Evolutionary conservation across 2,329 filamentous ascomycete species (phyloP).

Genomic region (Penicillium italicum): DNA sequence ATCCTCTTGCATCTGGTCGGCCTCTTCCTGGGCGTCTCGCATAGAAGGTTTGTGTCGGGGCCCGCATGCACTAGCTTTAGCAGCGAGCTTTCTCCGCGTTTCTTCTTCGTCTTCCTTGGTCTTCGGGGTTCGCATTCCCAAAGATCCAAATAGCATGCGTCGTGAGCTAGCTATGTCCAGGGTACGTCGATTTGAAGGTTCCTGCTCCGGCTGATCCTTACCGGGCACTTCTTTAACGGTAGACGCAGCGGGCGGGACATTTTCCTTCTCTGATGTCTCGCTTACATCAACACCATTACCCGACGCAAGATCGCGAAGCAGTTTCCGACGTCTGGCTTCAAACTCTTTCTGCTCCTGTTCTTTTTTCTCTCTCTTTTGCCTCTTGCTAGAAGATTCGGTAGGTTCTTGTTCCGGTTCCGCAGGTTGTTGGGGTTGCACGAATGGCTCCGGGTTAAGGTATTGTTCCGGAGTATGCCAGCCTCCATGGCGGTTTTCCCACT

Average conservation of each 20-base stretch:
- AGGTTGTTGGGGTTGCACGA: background rate
- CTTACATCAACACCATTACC: conserved; percentile 51
- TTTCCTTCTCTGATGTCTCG: conserved; percentile 30
- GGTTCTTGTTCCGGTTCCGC: background rate
- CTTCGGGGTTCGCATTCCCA: conserved; percentile 67
- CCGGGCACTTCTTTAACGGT: conserved; percentile 10
- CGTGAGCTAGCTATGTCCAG: conserved; percentile 61
- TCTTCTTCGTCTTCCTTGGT: conserved; percentile 65
- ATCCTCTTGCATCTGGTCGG: conserved; percentile 8
- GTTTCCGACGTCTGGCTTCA: conserved; percentile 49
- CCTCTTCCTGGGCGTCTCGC: background rate
- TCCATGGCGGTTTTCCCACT: conserved; percentile 32
- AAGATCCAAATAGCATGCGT: conserved; percentile 67
- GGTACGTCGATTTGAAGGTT: conserved; percentile 36
- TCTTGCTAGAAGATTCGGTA: conserved; percentile 6
- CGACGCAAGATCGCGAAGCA: conserved; percentile 51
- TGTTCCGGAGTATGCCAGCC: conserved; percentile 23
- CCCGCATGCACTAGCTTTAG: conserved; percentile 43
- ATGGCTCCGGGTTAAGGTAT: background rate
- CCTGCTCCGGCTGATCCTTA: conserved; percentile 11
- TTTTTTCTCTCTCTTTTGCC: conserved; percentile 21
- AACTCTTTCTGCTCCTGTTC: conserved; percentile 44
- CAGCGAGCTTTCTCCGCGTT: conserved; percentile 58
- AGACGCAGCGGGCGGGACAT: conserved; percentile 21
- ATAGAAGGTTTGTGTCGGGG: background rate